phyloP scores from a whole-genome alignment of 2,329 filamentous ascomycete species.

The Talaromyces amestolkiae region DNA sequence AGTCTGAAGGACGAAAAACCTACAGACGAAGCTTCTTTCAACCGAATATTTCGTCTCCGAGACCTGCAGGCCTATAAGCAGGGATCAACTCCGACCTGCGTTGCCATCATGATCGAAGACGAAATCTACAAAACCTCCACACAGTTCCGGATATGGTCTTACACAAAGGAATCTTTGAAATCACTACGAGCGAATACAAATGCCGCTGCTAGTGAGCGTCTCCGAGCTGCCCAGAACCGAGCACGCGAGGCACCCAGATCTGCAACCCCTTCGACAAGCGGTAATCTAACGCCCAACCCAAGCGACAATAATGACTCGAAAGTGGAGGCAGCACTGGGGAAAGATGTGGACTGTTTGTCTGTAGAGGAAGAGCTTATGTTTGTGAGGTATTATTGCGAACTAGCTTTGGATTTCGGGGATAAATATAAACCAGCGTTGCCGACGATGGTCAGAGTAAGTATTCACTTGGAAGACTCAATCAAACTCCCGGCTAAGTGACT shows the following conservation, averaged over 20 bases:
- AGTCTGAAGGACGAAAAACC: not conserved
- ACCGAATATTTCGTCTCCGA: not conserved
- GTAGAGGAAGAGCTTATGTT: constrained; percentile 79
- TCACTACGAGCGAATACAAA: constrained; percentile 77
- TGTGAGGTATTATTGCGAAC: constrained; percentile 72
- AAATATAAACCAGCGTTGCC: constrained; percentile 58
- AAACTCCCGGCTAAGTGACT: not conserved
- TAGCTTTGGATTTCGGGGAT: constrained; percentile 57
- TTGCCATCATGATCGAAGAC: constrained; percentile 72
- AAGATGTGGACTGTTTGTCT: constrained; percentile 72
- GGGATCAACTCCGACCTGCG: not conserved
- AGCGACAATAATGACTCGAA: constrained; percentile 34
- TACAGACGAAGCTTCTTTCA: not conserved
- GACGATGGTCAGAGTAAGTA: constrained; percentile 57
- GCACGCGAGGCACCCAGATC: constrained; percentile 37
- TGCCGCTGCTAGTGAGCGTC: constrained; percentile 68
- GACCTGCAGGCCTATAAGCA: not conserved
- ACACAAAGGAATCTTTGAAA: constrained; percentile 69
- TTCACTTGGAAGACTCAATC: not conserved
- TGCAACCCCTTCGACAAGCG: constrained; percentile 32
- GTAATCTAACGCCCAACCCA: constrained; percentile 33
- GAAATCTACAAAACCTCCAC: constrained; percentile 85
- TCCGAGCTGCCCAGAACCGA: constrained; percentile 57
- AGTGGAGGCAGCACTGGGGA: constrained; percentile 30
- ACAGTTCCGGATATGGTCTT: constrained; percentile 91